phyloP scores from a whole-genome alignment of 257 asterid genomes.

The Catharanthus roseus region DNA sequence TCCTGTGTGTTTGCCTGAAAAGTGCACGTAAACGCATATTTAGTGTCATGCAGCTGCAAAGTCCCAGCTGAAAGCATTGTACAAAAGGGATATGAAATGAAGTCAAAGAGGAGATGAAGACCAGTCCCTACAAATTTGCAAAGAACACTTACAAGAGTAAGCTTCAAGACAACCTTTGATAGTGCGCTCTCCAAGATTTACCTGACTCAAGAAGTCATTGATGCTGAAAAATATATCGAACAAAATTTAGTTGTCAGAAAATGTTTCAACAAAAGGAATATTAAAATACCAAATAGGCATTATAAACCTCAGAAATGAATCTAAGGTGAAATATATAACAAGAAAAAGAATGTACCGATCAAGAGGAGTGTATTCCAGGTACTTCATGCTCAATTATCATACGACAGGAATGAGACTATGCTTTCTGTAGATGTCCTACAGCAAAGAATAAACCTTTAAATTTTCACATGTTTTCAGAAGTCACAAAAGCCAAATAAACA shows the following conservation, averaged over 20 bases:
- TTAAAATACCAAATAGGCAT: not conserved
- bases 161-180: constrained; percentile 88
- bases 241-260: not conserved
- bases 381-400: constrained; percentile 56
- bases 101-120: not conserved
- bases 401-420: not conserved
- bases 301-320: not conserved
- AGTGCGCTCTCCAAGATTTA: constrained; percentile 88
- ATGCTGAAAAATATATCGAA: constrained; percentile 40
- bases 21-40: constrained; percentile 13
- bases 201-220: constrained; percentile 67
- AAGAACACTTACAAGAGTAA: constrained; percentile 73
- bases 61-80: constrained; percentile 9
- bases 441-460: not conserved
- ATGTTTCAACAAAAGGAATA: not conserved
- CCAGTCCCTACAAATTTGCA: not conserved
- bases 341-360: constrained; percentile 46
- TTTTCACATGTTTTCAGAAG: not conserved
- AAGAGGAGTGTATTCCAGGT: constrained; percentile 79
- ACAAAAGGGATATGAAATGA: not conserved
- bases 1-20: constrained; percentile 84
- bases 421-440: not conserved
- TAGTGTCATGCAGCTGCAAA: constrained; percentile 9
- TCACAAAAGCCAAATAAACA: not conserved
- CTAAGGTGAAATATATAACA: not conserved